phyloP scores from a whole-genome alignment of 2,329 filamentous ascomycete genomes.

The Apiospora sp. region DNA sequence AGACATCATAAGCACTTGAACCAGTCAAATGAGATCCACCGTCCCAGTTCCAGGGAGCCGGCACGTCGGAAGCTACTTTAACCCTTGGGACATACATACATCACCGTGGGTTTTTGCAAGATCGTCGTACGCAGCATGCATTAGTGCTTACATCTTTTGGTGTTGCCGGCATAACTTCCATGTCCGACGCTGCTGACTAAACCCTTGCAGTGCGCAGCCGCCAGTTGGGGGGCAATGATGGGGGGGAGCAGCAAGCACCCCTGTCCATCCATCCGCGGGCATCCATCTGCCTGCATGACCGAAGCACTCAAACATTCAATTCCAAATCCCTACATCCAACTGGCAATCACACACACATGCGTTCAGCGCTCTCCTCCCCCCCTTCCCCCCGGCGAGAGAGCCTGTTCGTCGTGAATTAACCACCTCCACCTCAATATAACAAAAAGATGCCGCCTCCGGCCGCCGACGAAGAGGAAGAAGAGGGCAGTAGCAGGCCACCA shows the following conservation, averaged over 20 bases:
- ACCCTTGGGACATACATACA: background rate
- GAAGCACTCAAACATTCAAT: background rate
- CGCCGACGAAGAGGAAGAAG: background rate
- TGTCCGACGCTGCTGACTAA: conserved; percentile 19
- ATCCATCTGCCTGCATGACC: conserved; percentile 15
- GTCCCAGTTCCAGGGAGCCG: conserved; percentile 8
- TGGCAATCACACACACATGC: conserved; percentile 12
- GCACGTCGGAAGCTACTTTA: conserved; percentile 2
- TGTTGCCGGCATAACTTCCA: conserved; percentile 3
- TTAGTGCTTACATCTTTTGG: background rate
- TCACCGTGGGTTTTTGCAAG: background rate
- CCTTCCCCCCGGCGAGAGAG: background rate
- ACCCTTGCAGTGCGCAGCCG: background rate
- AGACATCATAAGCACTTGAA: background rate
- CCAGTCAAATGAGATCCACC: conserved; percentile 12
- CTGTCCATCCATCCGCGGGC: background rate
- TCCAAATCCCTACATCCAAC: conserved; percentile 16
- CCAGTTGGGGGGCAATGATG: background rate
- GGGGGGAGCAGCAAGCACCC: background rate
- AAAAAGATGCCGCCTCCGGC: background rate
- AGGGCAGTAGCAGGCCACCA: background rate
- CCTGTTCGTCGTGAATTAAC: background rate
- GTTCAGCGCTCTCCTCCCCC: background rate
- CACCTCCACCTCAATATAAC: background rate
- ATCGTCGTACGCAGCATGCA: conserved; percentile 9